Percentiles rank a stretch among this genome's conserved stretches.
Conservation (phyloP, 2,329 filamentous ascomycete species). For the Trichoderma sp. region DNA sequence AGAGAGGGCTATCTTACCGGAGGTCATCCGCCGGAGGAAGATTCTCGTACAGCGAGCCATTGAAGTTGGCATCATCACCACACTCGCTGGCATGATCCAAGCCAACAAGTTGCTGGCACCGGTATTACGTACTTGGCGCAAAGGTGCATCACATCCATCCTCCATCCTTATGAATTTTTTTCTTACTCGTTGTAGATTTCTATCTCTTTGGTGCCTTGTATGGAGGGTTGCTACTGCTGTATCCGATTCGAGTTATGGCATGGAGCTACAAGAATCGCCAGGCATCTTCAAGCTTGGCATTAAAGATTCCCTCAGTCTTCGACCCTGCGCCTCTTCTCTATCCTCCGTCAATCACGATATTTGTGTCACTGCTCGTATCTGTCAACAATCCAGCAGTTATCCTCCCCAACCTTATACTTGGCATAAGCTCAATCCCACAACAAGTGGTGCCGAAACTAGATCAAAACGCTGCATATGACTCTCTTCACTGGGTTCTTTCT, state of each 20-base stretch:
- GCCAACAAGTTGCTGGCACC: slow-evolving; percentile 47
- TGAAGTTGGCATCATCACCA: slow-evolving; percentile 52
- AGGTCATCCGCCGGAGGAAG: slow-evolving; percentile 44
- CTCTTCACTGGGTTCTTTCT: slow-evolving; percentile 77
- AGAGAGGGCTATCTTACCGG: slow-evolving; percentile 26
- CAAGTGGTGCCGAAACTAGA: slow-evolving; percentile 66
- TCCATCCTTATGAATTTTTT: background rate
- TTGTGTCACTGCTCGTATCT: slow-evolving; percentile 73
- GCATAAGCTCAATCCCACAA: slow-evolving; percentile 72
- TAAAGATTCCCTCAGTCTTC: slow-evolving; percentile 70
- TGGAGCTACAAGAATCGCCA: slow-evolving; percentile 46
- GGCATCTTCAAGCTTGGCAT: slow-evolving; percentile 39
- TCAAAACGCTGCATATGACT: slow-evolving; percentile 56
- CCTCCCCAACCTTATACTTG: slow-evolving; percentile 78
- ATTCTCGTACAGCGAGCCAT: slow-evolving; percentile 52
- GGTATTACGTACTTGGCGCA: slow-evolving; percentile 46
- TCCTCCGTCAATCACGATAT: slow-evolving; percentile 70
- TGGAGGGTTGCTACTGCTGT: slow-evolving; percentile 46
- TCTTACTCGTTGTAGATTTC: slow-evolving; percentile 40
- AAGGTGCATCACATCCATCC: slow-evolving; percentile 40
- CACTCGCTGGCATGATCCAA: slow-evolving; percentile 49
- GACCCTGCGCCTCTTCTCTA: slow-evolving; percentile 92
- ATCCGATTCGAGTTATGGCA: slow-evolving; percentile 58
- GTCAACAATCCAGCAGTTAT: slow-evolving; percentile 59
- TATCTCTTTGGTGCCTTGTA: slow-evolving; percentile 38